Base-by-base conservation (phyloP, 495 filamentous ascomycete species). In the Bryoglossum gracile region DNA sequence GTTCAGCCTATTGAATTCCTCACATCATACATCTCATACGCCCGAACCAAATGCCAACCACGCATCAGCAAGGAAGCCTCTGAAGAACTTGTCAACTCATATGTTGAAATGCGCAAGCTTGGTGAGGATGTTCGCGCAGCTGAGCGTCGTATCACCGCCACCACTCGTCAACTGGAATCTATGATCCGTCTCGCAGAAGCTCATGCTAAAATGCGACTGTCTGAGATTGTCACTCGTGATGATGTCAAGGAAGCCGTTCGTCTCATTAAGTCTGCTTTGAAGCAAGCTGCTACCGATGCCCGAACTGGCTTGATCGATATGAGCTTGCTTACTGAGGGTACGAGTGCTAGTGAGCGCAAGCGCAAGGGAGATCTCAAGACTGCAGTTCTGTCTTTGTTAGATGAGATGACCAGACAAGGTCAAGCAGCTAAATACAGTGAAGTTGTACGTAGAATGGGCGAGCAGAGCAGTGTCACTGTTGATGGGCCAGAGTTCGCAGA, bases 101-200 rank as follows among this genome's bases (percentile, higher is more conserved):
- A 99, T 65, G 88, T 98, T 48, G 88, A 86, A 48, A 95, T 98
- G 87, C 89, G 92, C 51, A 88, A 89, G 59, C 76, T 97, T 1
- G 92, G 92, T 53, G 89, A 94, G 64, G 94, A 97, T 64, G 89
- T 97, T 39, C 89, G 92, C 21, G 80, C 90, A 10, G 74, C 84
- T 1, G 92, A 98, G 61, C 91, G 94, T 66, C 85, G 92, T 54
- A 97, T 98, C 66, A 98, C 92, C 1, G 92, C 92, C 38, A 98
- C 92, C 8, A 98, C 92, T 9, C 77, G 92, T 44, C 92, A 98
- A 64, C 72, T 98, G 28, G 92, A 98, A 66, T 89, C 83, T 26
- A 97, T 97, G 85, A 96, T 98, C 63, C 89, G 92, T 33, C 80
- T 98, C 2, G 72, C 90, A 1, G 92, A 98, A 73, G 91, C 92